Conservation (phyloP, 2,329 filamentous ascomycete species). For the Pseudogymnoascus sp. region DNA sequence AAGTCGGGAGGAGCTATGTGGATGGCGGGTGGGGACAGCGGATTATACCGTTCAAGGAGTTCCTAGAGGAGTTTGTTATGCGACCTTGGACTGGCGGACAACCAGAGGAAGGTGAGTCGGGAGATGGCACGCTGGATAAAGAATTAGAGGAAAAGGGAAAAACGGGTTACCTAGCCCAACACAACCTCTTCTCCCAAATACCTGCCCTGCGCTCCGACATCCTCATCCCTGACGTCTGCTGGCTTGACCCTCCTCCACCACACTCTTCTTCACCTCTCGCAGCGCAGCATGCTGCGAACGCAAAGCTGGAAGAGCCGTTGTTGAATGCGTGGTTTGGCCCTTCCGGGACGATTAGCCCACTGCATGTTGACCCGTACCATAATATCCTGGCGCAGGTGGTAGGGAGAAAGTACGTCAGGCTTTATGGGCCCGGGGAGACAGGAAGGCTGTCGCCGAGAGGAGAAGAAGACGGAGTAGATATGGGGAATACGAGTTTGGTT, state of each 20-base stretch:
- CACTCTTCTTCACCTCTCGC: conserved; percentile 41
- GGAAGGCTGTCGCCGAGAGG: conserved; percentile 50
- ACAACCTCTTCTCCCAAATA: conserved; percentile 78
- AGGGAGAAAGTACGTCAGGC: conserved; percentile 81
- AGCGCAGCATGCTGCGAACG: conserved; percentile 28
- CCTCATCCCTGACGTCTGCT: conserved; percentile 75
- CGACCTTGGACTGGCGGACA: not conserved
- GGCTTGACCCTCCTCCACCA: conserved; percentile 52
- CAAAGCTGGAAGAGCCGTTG: conserved; percentile 49
- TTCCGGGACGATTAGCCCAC: conserved; percentile 74
- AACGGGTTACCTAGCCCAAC: conserved; percentile 78
- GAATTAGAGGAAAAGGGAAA: not conserved
- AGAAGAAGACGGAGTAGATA: conserved; percentile 66
- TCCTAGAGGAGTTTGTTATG: conserved; percentile 42
- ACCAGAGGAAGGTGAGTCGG: conserved; percentile 11
- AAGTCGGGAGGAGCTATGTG: conserved; percentile 80
- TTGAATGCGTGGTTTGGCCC: conserved; percentile 94
- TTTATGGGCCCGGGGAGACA: conserved; percentile 65
- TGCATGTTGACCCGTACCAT: conserved; percentile 91
- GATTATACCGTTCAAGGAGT: conserved; percentile 66
- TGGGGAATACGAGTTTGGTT: conserved; percentile 80
- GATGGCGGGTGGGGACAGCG: conserved; percentile 78
- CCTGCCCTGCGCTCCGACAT: conserved; percentile 71
- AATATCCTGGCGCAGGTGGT: conserved; percentile 87
- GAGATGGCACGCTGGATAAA: conserved; percentile 16